Conservation (phyloP, 2,329 filamentous ascomycete genomes). For the Pleurostoma richardsiae region DNA sequence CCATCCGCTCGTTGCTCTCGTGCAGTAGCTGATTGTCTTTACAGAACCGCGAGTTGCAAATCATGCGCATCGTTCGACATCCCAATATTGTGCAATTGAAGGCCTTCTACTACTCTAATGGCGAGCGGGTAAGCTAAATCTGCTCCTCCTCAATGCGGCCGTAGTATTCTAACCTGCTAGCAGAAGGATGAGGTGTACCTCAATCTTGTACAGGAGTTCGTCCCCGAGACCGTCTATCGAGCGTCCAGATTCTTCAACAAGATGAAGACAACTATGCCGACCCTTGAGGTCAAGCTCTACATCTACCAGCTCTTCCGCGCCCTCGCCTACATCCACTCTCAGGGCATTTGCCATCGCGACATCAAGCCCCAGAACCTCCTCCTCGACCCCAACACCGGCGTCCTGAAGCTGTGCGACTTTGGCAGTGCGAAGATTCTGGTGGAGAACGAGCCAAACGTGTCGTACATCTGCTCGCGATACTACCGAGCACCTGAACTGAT, state of each 20-base stretch:
- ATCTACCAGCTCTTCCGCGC: conserved; percentile 99
- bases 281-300: conserved; percentile 97
- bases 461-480: conserved; percentile 98
- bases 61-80: conserved; percentile 98
- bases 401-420: conserved; percentile 97
- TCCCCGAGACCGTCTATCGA: conserved; percentile 96
- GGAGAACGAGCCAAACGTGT: conserved; percentile 98
- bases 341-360: conserved; percentile 97
- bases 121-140: conserved; percentile 70
- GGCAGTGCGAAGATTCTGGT: conserved; percentile 98
- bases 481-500: conserved; percentile 97
- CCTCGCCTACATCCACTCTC: conserved; percentile 96
- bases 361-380: conserved; percentile 99
- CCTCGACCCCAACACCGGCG: conserved; percentile 82
- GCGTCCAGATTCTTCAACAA: conserved; percentile 99
- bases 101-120: conserved; percentile 99
- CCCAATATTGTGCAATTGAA: conserved; percentile 99
- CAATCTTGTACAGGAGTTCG: conserved; percentile 95
- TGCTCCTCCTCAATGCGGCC: too few species aligned
- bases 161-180: conserved; percentile 5
- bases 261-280: conserved; percentile 99
- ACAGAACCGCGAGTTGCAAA: conserved; percentile 97
- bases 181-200: conserved; percentile 98
- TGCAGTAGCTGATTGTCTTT: neutral
- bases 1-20: neutral